Conservation (phyloP, 768 basidiomycete genomes). For the Leccinum arenicola region DNA sequence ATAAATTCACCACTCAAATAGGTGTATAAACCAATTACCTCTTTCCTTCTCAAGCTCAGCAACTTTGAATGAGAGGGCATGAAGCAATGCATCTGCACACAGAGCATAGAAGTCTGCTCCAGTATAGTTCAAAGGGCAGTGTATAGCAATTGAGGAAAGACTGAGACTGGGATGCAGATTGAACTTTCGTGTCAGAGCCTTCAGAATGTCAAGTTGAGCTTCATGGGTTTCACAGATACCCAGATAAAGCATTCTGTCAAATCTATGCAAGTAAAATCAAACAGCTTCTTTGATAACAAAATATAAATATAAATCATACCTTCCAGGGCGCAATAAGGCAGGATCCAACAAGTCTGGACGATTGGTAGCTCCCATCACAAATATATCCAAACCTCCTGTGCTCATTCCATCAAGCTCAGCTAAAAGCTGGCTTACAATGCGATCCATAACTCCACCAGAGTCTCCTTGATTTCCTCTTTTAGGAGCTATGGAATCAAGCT, state of each 20-base stretch:
- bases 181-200: conserved; percentile 93
- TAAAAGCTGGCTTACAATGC: conserved; percentile 91
- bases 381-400: conserved; percentile 67
- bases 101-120: conserved; percentile 98
- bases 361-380: conserved; percentile 96
- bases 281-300: not conserved
- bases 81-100: conserved; percentile 94
- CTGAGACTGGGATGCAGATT: conserved; percentile 66
- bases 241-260: conserved; percentile 95
- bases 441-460: conserved; percentile 97
- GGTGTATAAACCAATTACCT: conserved; percentile 35
- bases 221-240: conserved; percentile 86
- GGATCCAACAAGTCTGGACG: conserved; percentile 90
- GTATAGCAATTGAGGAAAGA: conserved; percentile 59
- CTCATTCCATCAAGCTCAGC: conserved; percentile 94
- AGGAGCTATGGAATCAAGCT: conserved; percentile 91
- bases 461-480: conserved; percentile 95
- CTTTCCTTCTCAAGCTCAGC: conserved; percentile 74
- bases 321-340: conserved; percentile 83
- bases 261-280: conserved; percentile 45
- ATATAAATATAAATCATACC: conserved; percentile 42
- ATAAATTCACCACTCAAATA: not conserved
- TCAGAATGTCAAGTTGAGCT: conserved; percentile 81
- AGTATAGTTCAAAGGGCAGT: conserved; percentile 91
- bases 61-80: conserved; percentile 90